phyloP scores from a whole-genome alignment of 305 asterid species.

The Solanum aculeatissimum region DNA sequence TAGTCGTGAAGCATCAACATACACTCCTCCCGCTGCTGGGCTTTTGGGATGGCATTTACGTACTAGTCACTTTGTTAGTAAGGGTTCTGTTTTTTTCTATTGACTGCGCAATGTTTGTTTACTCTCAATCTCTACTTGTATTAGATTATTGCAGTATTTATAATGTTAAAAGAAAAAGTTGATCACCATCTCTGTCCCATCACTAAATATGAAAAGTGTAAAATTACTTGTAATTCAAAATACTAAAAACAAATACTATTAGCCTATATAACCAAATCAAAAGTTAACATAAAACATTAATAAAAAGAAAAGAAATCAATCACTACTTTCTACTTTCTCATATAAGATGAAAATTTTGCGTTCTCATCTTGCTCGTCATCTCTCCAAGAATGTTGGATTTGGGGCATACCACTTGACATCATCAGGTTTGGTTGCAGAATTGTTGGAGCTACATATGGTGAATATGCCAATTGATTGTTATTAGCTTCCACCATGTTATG shows the following conservation, averaged over 20 bases:
- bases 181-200: background rate
- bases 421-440: background rate
- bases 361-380: background rate
- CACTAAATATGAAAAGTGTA: too few relatives aligned
- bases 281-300: background rate
- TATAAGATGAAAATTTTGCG: background rate
- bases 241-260: background rate
- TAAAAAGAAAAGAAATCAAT: too few relatives aligned
- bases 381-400: background rate
- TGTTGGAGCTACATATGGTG: conserved; percentile 7
- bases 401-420: background rate
- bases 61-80: background rate
- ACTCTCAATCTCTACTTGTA: background rate
- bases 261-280: background rate
- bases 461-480: conserved; percentile 1
- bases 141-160: background rate
- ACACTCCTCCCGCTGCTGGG: background rate
- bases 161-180: background rate
- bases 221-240: background rate
- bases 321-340: background rate
- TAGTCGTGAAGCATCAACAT: conserved; percentile 3
- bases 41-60: background rate
- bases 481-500: conserved; percentile 7
- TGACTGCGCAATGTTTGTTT: background rate
- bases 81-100: background rate